Evolutionary conservation across 2,329 filamentous ascomycete species (phyloP).

Genomic region (Ascomycota sp.): DNA sequence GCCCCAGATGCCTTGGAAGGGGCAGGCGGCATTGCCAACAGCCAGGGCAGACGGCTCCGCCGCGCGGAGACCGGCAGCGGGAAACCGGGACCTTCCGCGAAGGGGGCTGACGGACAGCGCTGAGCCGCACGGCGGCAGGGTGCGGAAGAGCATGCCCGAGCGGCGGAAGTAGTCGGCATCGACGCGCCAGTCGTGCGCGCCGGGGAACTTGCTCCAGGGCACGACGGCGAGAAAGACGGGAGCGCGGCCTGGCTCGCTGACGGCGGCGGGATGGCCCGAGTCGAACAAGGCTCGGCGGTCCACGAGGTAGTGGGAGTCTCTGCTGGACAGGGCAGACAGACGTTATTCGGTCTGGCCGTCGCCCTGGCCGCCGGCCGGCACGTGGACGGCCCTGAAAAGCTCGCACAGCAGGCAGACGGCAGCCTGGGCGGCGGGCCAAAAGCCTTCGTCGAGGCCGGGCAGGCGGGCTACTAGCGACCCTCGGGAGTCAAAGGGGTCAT

Average conservation of each 20-base stretch:
- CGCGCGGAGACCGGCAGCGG: too few relatives aligned
- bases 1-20: conserved; percentile 14
- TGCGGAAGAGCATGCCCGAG: conserved; percentile 14
- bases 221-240: conserved; percentile 13
- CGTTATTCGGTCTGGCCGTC: conserved; percentile 10
- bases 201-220: conserved; percentile 12
- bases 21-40: conserved; percentile 5
- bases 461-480: conserved; percentile 11
- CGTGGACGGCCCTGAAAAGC: conserved; percentile 13
- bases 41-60: too few relatives aligned
- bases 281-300: conserved; percentile 12
- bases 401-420: conserved; percentile 15
- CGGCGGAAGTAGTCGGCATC: conserved; percentile 13
- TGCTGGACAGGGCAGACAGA: conserved; percentile 14
- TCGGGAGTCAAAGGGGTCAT: conserved; percentile 12
- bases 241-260: conserved; percentile 10
- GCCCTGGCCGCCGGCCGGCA: too few relatives aligned
- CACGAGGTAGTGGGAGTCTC: conserved; percentile 15
- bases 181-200: conserved; percentile 12
- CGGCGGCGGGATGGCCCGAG: too few relatives aligned
- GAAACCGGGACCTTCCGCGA: too few relatives aligned
- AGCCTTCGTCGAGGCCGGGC: conserved; percentile 10
- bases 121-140: conserved; percentile 6
- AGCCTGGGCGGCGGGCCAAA: too few relatives aligned
- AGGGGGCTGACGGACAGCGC: not conserved